These are phyloP conservation scores for Neopestalotiopsis sp. DNA, from an alignment of 2,329 filamentous ascomycete genomes.

Conservation along the genomic window DNA sequence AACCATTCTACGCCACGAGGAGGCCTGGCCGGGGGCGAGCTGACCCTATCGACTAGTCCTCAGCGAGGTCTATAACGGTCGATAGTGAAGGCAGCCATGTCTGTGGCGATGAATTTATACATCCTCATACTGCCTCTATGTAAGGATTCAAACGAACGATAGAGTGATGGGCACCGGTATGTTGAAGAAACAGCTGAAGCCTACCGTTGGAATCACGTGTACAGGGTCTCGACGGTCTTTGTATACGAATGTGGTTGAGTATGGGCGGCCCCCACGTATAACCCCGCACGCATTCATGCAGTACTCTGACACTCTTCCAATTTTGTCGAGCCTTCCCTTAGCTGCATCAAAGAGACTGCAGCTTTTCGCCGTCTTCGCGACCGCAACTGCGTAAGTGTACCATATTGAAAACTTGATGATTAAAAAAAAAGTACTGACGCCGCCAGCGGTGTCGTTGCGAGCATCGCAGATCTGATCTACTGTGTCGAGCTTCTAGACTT, in stretches of 20 bases:
- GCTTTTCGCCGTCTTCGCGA: constrained; percentile 6
- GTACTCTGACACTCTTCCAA: neutral
- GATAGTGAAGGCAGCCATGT: constrained; percentile 1
- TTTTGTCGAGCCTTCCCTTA: neutral
- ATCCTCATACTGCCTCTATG: neutral
- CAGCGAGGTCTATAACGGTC: constrained; percentile 2
- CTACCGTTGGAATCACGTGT: no score
- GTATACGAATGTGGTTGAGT: no score
- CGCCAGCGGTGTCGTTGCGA: constrained; percentile 12
- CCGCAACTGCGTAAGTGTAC: neutral
- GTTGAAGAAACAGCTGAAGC: no score
- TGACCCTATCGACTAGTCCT: constrained; percentile 4
- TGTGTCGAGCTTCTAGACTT: constrained; percentile 3
- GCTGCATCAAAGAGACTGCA: constrained; percentile 7
- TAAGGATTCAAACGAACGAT: no score
- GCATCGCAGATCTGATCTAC: constrained; percentile 7
- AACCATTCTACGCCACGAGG: neutral
- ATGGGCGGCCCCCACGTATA: no score
- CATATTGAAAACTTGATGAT: neutral
- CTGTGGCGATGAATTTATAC: constrained; percentile 1
- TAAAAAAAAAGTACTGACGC: neutral
- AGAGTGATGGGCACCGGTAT: no score
- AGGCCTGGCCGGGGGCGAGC: neutral
- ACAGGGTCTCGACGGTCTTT: no score
- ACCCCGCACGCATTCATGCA: no score